Evolutionary conservation across 2,329 filamentous ascomycete species (phyloP), one percentile per base, ranked within the genome.

Genomic region (Phaeoacremonium minimum): DNA sequence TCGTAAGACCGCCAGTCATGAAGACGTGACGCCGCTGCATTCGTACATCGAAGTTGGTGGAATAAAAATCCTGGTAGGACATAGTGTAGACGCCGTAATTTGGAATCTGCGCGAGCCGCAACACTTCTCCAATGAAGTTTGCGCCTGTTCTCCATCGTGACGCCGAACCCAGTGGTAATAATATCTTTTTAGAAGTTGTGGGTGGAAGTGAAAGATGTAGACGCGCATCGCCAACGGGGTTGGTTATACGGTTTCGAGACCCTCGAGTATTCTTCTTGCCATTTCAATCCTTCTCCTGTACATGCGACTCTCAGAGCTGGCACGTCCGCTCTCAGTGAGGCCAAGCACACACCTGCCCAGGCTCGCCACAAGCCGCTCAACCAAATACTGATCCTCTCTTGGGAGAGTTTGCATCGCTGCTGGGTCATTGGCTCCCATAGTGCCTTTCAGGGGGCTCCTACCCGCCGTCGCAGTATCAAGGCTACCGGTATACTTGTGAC

Each of bases 271-370:
- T 35, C 77, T 72, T 41, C 81, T 78, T 5, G 88, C 89, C 35
- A 80, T 77, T 46, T 94, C 87, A 34, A 95, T 71, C 46, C 85
- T 73, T 44, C 84, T 69, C 41, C 87, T 71, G 57, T 85, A 80
- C 41, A 83, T 69, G 37, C 80, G 70, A 33, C 72, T 74, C 47
- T 86, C 76, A 42, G 76, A 61, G 48, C 71, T 70, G 40, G 73
- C 61, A 45, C 63, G 62, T 45, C 75, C 66, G 35, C 68, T 60
- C 60, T 84, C 69, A 40, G 73, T 67, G 43, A 83, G 48, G 18
- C 69, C 75, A 7, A 81, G 54, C 2, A 83, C 75, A 40, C 78
- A 83, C 45, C 71, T 69, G 12, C 78, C 77, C 1, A 83, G 60
- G 45, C 70, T 74, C 2, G 70, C 76, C 16, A 83, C 74, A 3